Evolutionary conservation across 2,329 filamentous ascomycete species (phyloP).

Genomic region (Aspergillus japonicus): DNA sequence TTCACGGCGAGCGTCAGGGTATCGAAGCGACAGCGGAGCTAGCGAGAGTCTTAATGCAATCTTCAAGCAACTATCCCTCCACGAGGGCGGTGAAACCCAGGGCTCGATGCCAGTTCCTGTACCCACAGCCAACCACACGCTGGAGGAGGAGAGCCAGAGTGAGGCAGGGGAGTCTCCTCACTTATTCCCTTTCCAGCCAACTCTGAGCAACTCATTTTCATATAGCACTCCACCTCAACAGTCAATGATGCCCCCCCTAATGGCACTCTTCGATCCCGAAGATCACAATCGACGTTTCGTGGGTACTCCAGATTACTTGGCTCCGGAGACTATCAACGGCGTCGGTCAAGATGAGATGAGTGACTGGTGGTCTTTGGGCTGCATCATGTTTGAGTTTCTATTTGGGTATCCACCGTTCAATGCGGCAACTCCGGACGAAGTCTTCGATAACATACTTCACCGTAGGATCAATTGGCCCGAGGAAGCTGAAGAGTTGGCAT

Average conservation of each 20-base stretch:
- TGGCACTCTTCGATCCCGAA: slow-evolving; percentile 92
- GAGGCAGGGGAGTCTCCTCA: slow-evolving; percentile 76
- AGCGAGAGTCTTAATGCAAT: slow-evolving; percentile 82
- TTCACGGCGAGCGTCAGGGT: slow-evolving; percentile 68
- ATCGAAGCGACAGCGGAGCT: slow-evolving; percentile 87
- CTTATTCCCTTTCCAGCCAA: slow-evolving; percentile 63
- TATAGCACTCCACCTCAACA: slow-evolving; percentile 53
- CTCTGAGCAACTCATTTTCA: slow-evolving; percentile 50
- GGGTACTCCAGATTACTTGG: slow-evolving; percentile 93
- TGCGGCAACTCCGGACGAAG: slow-evolving; percentile 81
- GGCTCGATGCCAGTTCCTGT: slow-evolving; percentile 36
- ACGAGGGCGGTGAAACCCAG: slow-evolving; percentile 56
- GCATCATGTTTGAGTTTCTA: slow-evolving; percentile 94
- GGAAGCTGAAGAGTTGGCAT: slow-evolving; percentile 74
- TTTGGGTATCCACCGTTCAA: slow-evolving; percentile 95
- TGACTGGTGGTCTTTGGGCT: slow-evolving; percentile 99
- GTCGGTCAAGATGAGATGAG: slow-evolving; percentile 95
- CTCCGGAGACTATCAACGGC: slow-evolving; percentile 93
- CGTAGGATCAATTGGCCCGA: slow-evolving; percentile 92
- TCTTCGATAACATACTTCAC: slow-evolving; percentile 93
- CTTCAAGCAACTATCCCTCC: slow-evolving; percentile 75
- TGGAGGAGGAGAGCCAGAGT: slow-evolving; percentile 73
- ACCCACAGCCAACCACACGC: slow-evolving; percentile 48
- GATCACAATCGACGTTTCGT: slow-evolving; percentile 92
- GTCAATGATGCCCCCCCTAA: slow-evolving; percentile 83